Base-by-base conservation (phyloP, 495 filamentous ascomycete species). In the Penicillium manginii region DNA sequence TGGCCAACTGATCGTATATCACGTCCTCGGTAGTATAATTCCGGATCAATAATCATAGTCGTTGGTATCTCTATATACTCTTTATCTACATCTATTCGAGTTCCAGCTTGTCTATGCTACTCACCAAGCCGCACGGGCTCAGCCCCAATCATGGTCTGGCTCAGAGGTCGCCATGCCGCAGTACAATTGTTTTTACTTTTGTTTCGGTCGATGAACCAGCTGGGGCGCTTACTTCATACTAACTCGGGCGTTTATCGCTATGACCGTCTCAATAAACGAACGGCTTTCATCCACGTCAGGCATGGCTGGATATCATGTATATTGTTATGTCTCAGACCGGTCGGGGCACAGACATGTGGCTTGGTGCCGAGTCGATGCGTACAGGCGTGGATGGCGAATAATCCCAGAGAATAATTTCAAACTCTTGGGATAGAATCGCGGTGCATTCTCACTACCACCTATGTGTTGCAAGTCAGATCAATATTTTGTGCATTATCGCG, bases 211-310 rank as follows among this genome's bases (percentile, higher is more conserved):
- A 37, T 12, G 2, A n/a, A 11, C 35, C 35, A 37, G 15, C 35
- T 9, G 35, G 26, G 9, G 26, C 26, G 26, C 26, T 39, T n/a
- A 14, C 35, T 39, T 10, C 35, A n/a, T 39, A 39, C 11, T 39
- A 1, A 10, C 12, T 12, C 12, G 12, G 35, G 35, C 12, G 11
- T 39, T n/a, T 39, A 10, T 45, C 6, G 42, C 42, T 45, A 45
- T 45, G 42, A 21, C 17, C 17, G 42, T 21, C 42, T 0, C 9
- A 17, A 3, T 17, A 21, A 45, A 19, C 18, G 18, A 45, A 45
- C 42, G 21, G 42, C 15, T 45, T 21, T n/a, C n/a, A 21, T 45
- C 42, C 42, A 45, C 42, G 42, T 45, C 42, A 45, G 42, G 7
- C 42, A 45, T 45, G 15, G 42, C 42, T 45, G 42, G 9, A 29